These are phyloP conservation scores for Aspergillus brasiliensis DNA, from an alignment of 2,329 filamentous ascomycete species.

Conservation along the genomic window DNA sequence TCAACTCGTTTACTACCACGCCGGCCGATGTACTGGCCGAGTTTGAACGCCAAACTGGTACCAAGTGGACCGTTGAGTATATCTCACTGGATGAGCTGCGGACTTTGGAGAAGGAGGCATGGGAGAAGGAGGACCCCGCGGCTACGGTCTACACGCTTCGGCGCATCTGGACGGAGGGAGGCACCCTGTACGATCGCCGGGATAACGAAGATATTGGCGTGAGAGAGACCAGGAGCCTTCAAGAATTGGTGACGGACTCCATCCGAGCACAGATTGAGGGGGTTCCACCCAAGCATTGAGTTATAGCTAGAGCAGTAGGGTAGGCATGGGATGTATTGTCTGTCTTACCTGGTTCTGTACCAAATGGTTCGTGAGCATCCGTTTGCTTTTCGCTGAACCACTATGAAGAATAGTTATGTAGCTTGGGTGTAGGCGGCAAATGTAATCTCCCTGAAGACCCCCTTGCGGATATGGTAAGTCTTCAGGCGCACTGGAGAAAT, in stretches of 20 bases:
- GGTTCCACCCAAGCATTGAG: neutral
- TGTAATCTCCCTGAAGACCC: constrained; percentile 66
- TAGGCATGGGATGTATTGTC: neutral
- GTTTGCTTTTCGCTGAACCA: too few species aligned
- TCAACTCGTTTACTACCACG: constrained; percentile 71
- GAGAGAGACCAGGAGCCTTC: constrained; percentile 57
- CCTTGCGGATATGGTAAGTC: constrained; percentile 65
- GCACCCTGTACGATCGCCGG: constrained; percentile 68
- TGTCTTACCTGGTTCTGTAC: too few species aligned
- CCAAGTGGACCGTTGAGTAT: constrained; percentile 57
- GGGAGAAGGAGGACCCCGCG: constrained; percentile 54
- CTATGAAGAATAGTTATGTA: constrained; percentile 20
- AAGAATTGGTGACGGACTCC: constrained; percentile 45
- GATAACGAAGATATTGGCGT: constrained; percentile 65
- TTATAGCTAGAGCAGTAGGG: neutral
- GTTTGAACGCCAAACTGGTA: constrained; percentile 66
- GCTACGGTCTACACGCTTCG: constrained; percentile 63
- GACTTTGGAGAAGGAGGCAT: constrained; percentile 61
- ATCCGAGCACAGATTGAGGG: constrained; percentile 17
- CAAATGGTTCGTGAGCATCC: too few species aligned
- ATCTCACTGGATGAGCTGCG: constrained; percentile 58
- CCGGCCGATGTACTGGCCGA: constrained; percentile 65
- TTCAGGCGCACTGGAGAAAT: constrained; percentile 65
- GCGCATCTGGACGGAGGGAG: constrained; percentile 72
- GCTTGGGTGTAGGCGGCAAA: constrained; percentile 67